Evolutionary conservation across 805 yeast species (phyloP), one percentile per base, ranked within the genome.

Genomic region (Cyberlindnera maritima): DNA sequence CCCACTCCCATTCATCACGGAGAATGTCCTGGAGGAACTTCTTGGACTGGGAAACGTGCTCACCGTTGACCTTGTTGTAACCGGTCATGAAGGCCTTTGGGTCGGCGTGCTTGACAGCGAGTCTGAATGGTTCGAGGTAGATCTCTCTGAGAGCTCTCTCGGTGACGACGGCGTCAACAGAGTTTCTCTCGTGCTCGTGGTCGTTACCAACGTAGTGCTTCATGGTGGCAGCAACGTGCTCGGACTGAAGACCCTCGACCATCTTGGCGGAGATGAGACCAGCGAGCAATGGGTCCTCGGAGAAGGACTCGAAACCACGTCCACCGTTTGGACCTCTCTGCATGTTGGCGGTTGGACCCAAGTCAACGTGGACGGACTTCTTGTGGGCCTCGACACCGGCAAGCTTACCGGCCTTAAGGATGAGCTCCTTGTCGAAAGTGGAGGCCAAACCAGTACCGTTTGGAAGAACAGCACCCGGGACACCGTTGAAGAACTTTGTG

Each of bases 141-240:
- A 81, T 73, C 60, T 81, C 87, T 55, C 87, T 71, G 49, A 81
- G 65, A 2, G 87, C 86, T 56, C 87, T 67, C 56, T 77, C 79
- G 2, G 83, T 68, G 40, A 81, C 66, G 18, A 72, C 60, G 7
- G 80, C 64, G 56, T 80, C 73, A 36, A 74, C 71, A 4, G 71
- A 61, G 41, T 60, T 66, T 48, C 87, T 64, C 44, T 76, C 76
- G 46, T 79, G 75, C 59, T 81, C 88, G 57, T 72, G 75, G 54
- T 82, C 87, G 52, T 82, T 82, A 59, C 81, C 73, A 18, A 79
- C 83, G 59, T 62, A 81, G 61, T 81, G 87, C 63, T 82, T 82
- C 52, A 81, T 66, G 35, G 81, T 73, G 7, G 85, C 83, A 39
- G 72, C 70, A 29, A 81, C 66, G 36, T 74, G 70, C 39, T 66